phyloP scores from a whole-genome alignment of 2,329 filamentous ascomycete genomes.

The Colletotrichum tropicale region DNA sequence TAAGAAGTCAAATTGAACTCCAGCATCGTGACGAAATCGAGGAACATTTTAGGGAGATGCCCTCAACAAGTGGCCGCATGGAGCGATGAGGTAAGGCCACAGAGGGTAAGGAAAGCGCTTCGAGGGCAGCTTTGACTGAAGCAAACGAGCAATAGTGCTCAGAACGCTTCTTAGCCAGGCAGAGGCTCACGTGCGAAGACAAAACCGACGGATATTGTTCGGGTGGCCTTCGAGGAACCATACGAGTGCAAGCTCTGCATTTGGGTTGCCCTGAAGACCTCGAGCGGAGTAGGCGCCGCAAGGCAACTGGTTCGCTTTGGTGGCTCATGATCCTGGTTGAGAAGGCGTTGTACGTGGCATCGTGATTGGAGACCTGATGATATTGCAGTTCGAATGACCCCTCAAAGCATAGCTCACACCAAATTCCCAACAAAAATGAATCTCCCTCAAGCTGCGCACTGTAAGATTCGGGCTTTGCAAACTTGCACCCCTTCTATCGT shows the following conservation, averaged over 20 bases:
- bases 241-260: background rate
- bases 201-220: background rate
- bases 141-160: background rate
- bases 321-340: background rate
- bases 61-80: background rate
- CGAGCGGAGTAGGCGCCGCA: background rate
- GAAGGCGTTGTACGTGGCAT: background rate
- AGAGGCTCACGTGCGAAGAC: background rate
- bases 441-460: background rate
- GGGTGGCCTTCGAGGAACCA: background rate
- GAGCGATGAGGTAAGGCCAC: rapidly evolving
- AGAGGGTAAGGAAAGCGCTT: background rate
- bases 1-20: background rate
- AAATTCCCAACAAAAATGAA: background rate
- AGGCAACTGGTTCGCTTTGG: background rate
- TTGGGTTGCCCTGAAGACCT: background rate
- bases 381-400: background rate
- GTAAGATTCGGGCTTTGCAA: background rate
- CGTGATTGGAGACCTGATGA: background rate
- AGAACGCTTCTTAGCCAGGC: background rate
- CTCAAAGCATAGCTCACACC: background rate
- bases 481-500: background rate
- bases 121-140: background rate
- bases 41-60: background rate
- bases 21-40: background rate